A percentile compares a stretch with the other conserved stretches of the same genome.
phyloP scores from a whole-genome alignment of 768 basidiomycete genomes.

The Dentipellis fragilis region DNA sequence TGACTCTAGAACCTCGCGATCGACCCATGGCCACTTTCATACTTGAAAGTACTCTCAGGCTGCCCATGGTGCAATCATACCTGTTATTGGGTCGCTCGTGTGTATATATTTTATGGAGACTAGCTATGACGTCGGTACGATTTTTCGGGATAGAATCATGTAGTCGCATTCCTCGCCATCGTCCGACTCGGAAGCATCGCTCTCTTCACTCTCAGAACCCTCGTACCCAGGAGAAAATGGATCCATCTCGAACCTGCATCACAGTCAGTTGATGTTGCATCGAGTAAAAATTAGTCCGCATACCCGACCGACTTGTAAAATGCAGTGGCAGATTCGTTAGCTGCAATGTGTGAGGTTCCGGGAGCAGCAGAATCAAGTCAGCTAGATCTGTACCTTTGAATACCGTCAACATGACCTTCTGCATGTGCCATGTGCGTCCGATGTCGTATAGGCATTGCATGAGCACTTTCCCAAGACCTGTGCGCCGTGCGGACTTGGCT shows the following conservation, averaged over 20 bases:
- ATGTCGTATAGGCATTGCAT: constrained; percentile 40
- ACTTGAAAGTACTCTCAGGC: too few relatives aligned
- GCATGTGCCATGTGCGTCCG: constrained; percentile 44
- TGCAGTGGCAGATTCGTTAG: constrained; percentile 30
- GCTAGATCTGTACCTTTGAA: constrained; percentile 45
- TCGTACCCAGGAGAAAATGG: constrained; percentile 38
- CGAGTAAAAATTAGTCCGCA: constrained; percentile 9
- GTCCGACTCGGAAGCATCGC: constrained; percentile 18
- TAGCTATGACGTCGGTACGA: not conserved
- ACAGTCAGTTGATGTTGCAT: not conserved
- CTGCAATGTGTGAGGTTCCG: constrained; percentile 20
- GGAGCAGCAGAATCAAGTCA: not conserved
- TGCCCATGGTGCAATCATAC: too few relatives aligned
- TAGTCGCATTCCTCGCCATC: constrained; percentile 22
- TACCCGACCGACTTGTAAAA: constrained; percentile 55
- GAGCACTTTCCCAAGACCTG: constrained; percentile 51
- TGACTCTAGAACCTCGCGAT: not conserved
- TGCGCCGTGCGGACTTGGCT: constrained; percentile 27
- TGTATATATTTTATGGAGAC: not conserved
- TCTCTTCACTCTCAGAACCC: constrained; percentile 17
- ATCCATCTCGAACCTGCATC: constrained; percentile 43
- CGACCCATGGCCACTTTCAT: too few relatives aligned
- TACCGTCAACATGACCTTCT: constrained; percentile 67
- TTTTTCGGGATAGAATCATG: constrained; percentile 25
- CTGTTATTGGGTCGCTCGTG: too few relatives aligned